Evolutionary conservation across 164 flowering plant species (phyloP).

Genomic region (Aristolochia fimbriata): DNA sequence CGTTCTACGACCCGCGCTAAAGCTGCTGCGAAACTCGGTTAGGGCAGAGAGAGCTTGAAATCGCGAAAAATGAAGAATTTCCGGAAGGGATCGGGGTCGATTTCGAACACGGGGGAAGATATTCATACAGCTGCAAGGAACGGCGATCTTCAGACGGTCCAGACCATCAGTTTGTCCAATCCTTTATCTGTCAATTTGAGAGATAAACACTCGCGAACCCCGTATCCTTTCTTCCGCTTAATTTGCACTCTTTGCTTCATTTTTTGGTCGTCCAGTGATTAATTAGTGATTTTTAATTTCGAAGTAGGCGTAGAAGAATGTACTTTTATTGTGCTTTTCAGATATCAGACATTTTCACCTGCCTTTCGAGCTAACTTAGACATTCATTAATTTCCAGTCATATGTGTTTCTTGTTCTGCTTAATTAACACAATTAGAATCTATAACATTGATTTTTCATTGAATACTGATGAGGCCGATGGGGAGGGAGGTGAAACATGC

Average conservation of each 20-base stretch:
- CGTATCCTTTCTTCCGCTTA: conserved; percentile 46
- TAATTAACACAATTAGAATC: no score
- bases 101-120: conserved; percentile 3
- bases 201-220: conserved; percentile 92
- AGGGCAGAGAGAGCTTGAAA: no score
- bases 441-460: no score
- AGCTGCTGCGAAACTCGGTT: no score
- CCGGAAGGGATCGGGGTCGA: background rate
- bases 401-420: background rate
- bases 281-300: background rate
- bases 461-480: no score
- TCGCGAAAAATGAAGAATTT: conserved; percentile 3
- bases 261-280: background rate
- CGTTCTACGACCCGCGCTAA: no score
- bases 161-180: conserved; percentile 39
- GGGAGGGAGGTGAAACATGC: no score
- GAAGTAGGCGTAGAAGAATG: background rate
- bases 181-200: conserved; percentile 72
- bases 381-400: background rate
- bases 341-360: no score
- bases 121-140: conserved; percentile 72
- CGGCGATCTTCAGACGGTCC: conserved; percentile 53
- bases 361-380: no score
- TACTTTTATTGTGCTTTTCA: no score
- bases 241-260: background rate